Conservation (phyloP, 106 monocot genomes). For the Dioscorea zingiberensis region DNA sequence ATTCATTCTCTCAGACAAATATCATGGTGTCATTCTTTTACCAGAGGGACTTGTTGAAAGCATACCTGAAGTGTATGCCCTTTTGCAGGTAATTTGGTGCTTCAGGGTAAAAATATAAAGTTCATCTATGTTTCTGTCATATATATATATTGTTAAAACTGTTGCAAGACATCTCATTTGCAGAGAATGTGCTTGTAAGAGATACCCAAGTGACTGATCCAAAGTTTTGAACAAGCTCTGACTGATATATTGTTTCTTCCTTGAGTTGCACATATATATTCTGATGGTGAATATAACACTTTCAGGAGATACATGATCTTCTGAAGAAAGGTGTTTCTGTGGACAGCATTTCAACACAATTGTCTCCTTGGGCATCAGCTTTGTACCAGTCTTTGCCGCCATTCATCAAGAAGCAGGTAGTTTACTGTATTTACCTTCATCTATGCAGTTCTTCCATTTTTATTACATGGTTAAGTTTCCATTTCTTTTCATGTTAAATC, state of each 20-base stretch:
- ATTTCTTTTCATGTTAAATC: too few relatives aligned
- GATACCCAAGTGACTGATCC: too few relatives aligned
- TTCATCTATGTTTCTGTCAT: neutral
- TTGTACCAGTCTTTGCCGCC: slow-evolving; percentile 65
- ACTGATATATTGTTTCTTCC: neutral
- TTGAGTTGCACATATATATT: neutral
- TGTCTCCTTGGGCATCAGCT: slow-evolving; percentile 88
- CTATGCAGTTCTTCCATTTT: neutral
- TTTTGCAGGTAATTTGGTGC: slow-evolving; percentile 55
- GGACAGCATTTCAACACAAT: slow-evolving; percentile 45
- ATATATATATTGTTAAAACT: neutral
- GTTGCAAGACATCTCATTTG: neutral
- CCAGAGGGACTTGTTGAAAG: slow-evolving; percentile 79
- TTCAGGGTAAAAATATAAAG: neutral
- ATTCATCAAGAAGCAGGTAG: slow-evolving; percentile 65
- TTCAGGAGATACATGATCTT: slow-evolving; percentile 75
- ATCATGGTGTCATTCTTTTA: slow-evolving; percentile 71
- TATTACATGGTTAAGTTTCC: neutral
- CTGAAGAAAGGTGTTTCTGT: slow-evolving; percentile 38
- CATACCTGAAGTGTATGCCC: slow-evolving; percentile 78
- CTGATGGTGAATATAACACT: neutral
- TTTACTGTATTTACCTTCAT: neutral
- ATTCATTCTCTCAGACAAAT: slow-evolving; percentile 33
- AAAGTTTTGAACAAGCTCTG: too few relatives aligned
- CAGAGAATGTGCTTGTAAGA: neutral